Percentiles rank a stretch among this genome's conserved stretches.
Conservation (phyloP, 2,329 filamentous ascomycete species). For the Scedosporium apiospermum region DNA sequence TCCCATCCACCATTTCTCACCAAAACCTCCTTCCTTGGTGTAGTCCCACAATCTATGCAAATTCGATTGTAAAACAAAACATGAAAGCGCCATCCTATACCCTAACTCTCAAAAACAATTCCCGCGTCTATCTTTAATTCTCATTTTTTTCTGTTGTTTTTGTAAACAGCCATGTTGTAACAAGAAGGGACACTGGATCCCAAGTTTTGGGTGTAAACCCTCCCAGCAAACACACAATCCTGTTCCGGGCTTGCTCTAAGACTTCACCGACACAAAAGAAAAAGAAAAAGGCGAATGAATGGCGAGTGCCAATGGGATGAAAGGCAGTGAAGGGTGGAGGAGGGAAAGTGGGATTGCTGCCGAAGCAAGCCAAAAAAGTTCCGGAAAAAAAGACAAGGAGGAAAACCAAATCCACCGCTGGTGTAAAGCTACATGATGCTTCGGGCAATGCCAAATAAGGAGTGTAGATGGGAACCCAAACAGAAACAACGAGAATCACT, state of each 20-base stretch:
- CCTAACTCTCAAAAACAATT: background rate
- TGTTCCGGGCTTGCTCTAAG: background rate
- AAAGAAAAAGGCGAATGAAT: constrained; percentile 2
- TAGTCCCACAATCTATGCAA: background rate
- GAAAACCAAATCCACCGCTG: constrained; percentile 1
- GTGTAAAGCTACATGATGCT: background rate
- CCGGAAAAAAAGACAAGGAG: background rate
- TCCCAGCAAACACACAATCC: background rate
- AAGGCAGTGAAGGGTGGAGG: background rate
- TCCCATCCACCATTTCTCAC: background rate
- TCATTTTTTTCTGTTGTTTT: background rate
- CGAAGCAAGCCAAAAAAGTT: no score
- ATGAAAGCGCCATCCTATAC: background rate
- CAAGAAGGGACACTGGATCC: background rate
- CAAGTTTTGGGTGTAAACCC: background rate
- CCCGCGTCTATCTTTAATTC: background rate
- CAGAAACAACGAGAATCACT: background rate
- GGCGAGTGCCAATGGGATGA: constrained; percentile 1
- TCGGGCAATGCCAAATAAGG: background rate
- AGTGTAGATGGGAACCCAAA: background rate
- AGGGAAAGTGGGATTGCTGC: background rate
- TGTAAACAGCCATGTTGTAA: background rate
- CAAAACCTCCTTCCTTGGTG: background rate
- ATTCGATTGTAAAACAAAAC: background rate
- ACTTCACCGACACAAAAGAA: background rate